Conservation (phyloP, 768 basidiomycete species). For the Leccinum pellstonianum region DNA sequence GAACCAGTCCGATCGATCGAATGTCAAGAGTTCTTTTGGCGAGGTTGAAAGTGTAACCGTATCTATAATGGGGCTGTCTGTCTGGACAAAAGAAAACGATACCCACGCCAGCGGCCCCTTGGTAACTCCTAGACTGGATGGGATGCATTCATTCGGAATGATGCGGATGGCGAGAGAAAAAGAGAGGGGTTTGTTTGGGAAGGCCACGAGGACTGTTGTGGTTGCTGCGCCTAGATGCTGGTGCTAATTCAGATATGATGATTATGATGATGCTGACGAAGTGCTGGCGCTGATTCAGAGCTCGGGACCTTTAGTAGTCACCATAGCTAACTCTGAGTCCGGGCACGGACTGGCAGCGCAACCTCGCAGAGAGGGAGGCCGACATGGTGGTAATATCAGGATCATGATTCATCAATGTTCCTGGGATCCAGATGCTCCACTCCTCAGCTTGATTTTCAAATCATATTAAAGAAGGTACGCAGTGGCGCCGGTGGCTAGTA, state of each 20-base stretch:
- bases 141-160: background rate
- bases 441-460: background rate
- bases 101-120: background rate
- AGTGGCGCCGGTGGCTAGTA: background rate
- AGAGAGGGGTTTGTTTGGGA: background rate
- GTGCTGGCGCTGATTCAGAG: background rate
- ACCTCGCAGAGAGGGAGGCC: background rate
- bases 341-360: background rate
- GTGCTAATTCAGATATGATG: background rate
- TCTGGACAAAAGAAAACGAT: background rate
- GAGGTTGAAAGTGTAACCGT: background rate
- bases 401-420: background rate
- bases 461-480: background rate
- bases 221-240: background rate
- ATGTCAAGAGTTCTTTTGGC: background rate
- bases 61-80: too few relatives aligned
- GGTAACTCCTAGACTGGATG: background rate
- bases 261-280: background rate
- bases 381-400: background rate
- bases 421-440: background rate
- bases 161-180: background rate
- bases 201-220: background rate
- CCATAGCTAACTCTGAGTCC: background rate
- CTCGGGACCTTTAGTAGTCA: background rate
- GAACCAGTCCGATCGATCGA: background rate